phyloP scores from a whole-genome alignment of 306 rosid species.

The Albizia julibrissin region DNA sequence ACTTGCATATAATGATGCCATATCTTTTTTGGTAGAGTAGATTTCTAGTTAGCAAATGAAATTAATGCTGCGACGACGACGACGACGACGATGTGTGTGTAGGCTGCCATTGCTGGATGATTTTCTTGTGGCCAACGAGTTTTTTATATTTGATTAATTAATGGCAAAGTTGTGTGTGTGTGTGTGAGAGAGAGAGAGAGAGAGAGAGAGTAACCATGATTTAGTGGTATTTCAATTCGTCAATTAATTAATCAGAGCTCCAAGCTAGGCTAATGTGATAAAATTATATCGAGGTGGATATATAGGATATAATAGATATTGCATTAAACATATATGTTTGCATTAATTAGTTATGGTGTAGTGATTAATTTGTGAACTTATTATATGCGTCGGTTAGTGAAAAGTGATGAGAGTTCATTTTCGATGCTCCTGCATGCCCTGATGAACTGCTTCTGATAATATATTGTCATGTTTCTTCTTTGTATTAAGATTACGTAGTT shows the following conservation, averaged over 20 bases:
- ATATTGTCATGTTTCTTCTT: neutral
- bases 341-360: neutral
- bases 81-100: neutral
- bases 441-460: neutral
- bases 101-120: neutral
- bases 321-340: neutral
- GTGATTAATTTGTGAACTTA: neutral
- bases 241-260: neutral
- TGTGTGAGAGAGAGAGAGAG: neutral
- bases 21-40: too few relatives aligned
- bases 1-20: neutral
- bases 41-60: neutral
- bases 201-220: neutral
- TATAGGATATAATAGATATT: neutral
- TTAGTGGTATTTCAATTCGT: neutral
- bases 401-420: neutral
- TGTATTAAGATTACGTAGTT: neutral
- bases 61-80: neutral
- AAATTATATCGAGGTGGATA: neutral
- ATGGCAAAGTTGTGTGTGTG: too few relatives aligned
- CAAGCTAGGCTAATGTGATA: neutral
- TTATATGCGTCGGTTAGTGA: neutral
- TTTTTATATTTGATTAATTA: neutral
- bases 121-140: neutral
- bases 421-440: neutral